Conservation (phyloP, 176 grass and related monocot genomes). For the Areca catechu region DNA sequence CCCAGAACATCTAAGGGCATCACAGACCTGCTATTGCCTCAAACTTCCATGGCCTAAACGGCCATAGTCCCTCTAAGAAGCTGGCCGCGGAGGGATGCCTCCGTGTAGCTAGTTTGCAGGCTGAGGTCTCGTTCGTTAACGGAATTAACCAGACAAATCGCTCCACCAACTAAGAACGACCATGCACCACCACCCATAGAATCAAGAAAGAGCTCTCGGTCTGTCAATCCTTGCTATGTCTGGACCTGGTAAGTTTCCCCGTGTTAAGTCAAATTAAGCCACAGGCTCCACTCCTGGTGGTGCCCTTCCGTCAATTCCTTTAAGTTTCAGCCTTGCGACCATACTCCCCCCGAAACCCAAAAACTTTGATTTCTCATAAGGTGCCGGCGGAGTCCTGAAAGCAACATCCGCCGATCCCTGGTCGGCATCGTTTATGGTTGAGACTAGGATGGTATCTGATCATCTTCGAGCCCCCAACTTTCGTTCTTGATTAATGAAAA, state of each 20-base stretch:
- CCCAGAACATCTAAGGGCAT: conserved; percentile 68
- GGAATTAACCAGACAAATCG: conserved; percentile 58
- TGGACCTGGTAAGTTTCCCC: conserved; percentile 38
- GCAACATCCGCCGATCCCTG: conserved; percentile 51
- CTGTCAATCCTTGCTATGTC: conserved; percentile 55
- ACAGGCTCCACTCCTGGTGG: too few relatives aligned
- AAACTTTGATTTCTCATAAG: conserved; percentile 58
- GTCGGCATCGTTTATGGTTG: conserved; percentile 52
- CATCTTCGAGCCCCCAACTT: conserved; percentile 51
- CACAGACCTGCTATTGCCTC: conserved; percentile 71
- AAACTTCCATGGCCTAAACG: conserved; percentile 67
- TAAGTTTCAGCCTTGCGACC: too few relatives aligned
- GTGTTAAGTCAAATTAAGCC: too few relatives aligned
- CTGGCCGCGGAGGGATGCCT: conserved; percentile 54
- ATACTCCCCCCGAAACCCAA: conserved; percentile 51
- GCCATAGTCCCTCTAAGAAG: conserved; percentile 93
- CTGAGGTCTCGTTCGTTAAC: conserved; percentile 65
- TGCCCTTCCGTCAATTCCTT: too few relatives aligned
- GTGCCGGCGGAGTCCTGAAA: conserved; percentile 44
- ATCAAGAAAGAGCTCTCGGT: conserved; percentile 30
- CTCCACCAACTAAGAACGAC: conserved; percentile 59
- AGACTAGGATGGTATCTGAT: conserved; percentile 56
- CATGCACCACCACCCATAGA: too few relatives aligned
- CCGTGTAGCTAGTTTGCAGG: conserved; percentile 72
- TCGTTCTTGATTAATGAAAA: conserved; percentile 53